Conservation (phyloP, 164 flowering plant genomes). For the Macadamia tetraphylla region DNA sequence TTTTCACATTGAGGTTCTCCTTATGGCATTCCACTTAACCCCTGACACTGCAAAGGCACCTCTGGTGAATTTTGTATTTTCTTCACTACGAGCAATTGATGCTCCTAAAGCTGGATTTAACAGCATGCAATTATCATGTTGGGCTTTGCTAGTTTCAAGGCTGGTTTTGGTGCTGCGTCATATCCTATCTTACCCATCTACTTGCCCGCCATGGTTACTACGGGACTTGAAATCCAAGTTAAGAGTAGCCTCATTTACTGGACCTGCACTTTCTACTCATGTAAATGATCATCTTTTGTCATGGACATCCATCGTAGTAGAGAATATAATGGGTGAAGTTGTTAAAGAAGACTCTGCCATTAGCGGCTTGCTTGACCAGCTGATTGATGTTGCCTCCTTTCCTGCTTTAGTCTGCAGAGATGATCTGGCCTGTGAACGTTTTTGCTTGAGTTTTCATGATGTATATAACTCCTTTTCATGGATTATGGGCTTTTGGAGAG, state of each 20-base stretch:
- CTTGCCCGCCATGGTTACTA: slow-evolving; percentile 67
- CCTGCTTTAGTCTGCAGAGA: slow-evolving; percentile 43
- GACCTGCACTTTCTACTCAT: slow-evolving; percentile 18
- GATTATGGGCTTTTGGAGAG: slow-evolving; percentile 71
- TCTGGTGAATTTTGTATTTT: slow-evolving; percentile 43
- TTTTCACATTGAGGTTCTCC: slow-evolving; percentile 79
- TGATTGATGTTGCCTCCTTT: slow-evolving; percentile 51
- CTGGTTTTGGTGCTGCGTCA: slow-evolving; percentile 76
- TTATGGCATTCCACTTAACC: slow-evolving; percentile 83
- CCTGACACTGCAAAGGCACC: slow-evolving; percentile 52
- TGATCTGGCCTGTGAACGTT: slow-evolving; percentile 26
- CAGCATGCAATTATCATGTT: slow-evolving; percentile 58
- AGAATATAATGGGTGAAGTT: slow-evolving; percentile 38
- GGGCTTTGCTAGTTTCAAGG: slow-evolving; percentile 83
- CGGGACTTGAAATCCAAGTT: slow-evolving; percentile 61
- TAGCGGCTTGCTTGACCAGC: slow-evolving; percentile 45
- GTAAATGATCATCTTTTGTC: slow-evolving; percentile 36
- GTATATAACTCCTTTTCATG: slow-evolving; percentile 39
- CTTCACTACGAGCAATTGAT: slow-evolving; percentile 39
- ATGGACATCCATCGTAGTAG: slow-evolving; percentile 49
- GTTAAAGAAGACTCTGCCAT: slow-evolving; percentile 41
- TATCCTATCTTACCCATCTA: slow-evolving; percentile 55
- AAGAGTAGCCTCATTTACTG: slow-evolving; percentile 41
- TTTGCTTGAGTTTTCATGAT: slow-evolving; percentile 51
- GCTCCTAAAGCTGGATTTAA: slow-evolving; percentile 32